Evolutionary conservation across 2,329 filamentous ascomycete species (phyloP).

Genomic region (Colletotrichum melonis): DNA sequence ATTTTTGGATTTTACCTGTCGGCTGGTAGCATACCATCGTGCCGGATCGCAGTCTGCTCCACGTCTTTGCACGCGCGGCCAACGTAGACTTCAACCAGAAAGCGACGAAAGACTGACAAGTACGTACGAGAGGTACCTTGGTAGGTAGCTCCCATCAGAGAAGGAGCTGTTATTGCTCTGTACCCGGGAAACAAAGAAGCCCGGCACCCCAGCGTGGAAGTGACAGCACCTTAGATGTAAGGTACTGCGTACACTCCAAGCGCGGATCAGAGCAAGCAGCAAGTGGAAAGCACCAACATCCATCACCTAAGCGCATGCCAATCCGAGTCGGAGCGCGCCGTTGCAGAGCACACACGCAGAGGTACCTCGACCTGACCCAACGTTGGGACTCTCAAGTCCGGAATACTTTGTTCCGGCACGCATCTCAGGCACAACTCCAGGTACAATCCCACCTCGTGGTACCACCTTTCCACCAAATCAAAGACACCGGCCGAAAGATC

Average conservation of each 20-base stretch:
- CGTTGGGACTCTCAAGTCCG: background rate
- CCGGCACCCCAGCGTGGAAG: background rate
- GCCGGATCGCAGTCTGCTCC: constrained; percentile 12
- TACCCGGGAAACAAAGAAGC: background rate
- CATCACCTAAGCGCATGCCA: constrained; percentile 24
- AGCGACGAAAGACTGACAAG: background rate
- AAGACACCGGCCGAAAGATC: constrained; percentile 29
- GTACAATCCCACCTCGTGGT: constrained; percentile 9
- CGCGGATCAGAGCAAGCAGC: background rate
- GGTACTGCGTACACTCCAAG: background rate
- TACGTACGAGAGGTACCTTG: too few species aligned
- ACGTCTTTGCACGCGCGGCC: constrained; percentile 28
- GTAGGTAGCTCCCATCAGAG: background rate
- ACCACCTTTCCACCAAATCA: background rate
- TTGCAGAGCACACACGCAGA: constrained; percentile 11
- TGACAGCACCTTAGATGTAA: background rate
- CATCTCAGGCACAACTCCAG: background rate
- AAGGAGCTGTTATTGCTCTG: background rate
- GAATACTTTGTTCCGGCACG: background rate
- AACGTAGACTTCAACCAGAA: background rate
- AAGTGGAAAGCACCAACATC: background rate
- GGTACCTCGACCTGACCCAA: constrained; percentile 15
- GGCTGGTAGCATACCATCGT: constrained; percentile 1
- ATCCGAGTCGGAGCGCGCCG: constrained; percentile 30
- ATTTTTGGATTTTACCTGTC: constrained; percentile 29